phyloP scores from a whole-genome alignment of 1,284 basidiomycete genomes.

The Pterula multifida region DNA sequence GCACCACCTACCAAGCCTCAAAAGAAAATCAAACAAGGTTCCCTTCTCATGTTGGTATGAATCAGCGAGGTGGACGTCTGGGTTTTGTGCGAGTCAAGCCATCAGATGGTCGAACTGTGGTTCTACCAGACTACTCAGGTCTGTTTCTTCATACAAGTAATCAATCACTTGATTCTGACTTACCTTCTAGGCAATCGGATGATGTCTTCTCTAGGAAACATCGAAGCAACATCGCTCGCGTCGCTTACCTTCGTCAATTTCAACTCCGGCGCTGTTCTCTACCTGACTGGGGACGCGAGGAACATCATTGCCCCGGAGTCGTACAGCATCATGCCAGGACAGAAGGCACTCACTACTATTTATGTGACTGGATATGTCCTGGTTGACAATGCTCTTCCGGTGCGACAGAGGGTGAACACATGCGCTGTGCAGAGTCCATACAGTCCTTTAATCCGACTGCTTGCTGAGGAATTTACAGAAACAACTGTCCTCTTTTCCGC shows the following conservation, averaged over 20 bases:
- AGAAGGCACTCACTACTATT: slow-evolving; percentile 36
- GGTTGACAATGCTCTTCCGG: slow-evolving; percentile 42
- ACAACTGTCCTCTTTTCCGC: slow-evolving; percentile 16
- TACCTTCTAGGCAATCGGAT: slow-evolving; percentile 39
- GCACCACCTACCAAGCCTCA: slow-evolving; percentile 33
- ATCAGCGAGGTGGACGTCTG: slow-evolving; percentile 47
- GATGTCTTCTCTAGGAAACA: slow-evolving; percentile 51
- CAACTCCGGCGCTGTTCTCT: slow-evolving; percentile 41
- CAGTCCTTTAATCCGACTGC: slow-evolving; percentile 42
- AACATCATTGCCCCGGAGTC: slow-evolving; percentile 38
- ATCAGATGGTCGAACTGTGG: slow-evolving; percentile 39
- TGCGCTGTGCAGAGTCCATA: slow-evolving; percentile 34
- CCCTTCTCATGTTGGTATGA: slow-evolving; percentile 52
- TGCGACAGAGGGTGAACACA: slow-evolving; percentile 29
- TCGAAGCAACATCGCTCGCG: slow-evolving; percentile 42
- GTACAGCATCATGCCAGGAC: slow-evolving; percentile 41
- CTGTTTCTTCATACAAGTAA: slow-evolving; percentile 8
- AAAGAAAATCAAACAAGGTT: slow-evolving; percentile 21
- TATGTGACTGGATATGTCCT: slow-evolving; percentile 38
- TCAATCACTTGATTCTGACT: slow-evolving; percentile 4
- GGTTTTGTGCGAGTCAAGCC: slow-evolving; percentile 48
- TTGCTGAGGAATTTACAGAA: slow-evolving; percentile 31
- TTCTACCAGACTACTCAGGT: slow-evolving; percentile 55
- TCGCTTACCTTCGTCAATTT: slow-evolving; percentile 46
- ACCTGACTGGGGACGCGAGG: slow-evolving; percentile 44